These are phyloP conservation scores for Ustilago vetiveriae DNA, from an alignment of 1,284 basidiomycete species.

Conservation along the genomic window DNA sequence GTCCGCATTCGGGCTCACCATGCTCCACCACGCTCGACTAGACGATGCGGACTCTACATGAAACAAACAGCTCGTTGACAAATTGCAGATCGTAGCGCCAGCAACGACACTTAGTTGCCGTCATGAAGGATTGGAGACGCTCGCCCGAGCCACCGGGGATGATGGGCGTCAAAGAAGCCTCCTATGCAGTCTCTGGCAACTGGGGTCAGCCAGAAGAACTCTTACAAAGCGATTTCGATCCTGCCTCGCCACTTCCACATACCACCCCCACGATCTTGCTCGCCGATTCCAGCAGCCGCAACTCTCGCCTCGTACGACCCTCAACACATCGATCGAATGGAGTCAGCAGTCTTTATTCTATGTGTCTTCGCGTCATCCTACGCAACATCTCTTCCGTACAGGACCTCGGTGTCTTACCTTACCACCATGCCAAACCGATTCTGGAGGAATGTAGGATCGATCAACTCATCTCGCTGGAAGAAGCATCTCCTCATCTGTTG, in stretches of 20 bases:
- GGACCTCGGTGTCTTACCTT: slow-evolving; percentile 62
- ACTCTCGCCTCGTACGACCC: no score
- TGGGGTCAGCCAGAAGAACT: slow-evolving; percentile 48
- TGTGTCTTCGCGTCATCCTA: slow-evolving; percentile 52
- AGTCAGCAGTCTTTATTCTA: slow-evolving; percentile 21
- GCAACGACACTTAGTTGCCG: not conserved
- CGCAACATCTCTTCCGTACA: slow-evolving; percentile 54
- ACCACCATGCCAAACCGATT: slow-evolving; percentile 53
- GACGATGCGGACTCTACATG: not conserved
- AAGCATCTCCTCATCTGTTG: slow-evolving; percentile 55
- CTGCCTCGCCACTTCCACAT: slow-evolving; percentile 21
- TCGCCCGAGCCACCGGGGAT: slow-evolving; percentile 55
- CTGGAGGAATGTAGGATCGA: slow-evolving; percentile 57
- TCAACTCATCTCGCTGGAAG: slow-evolving; percentile 58
- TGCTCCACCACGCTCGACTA: not conserved
- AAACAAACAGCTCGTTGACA: not conserved
- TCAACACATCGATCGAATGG: not conserved
- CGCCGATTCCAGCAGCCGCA: not conserved
- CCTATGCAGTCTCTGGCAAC: slow-evolving; percentile 18
- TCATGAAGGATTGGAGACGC: slow-evolving; percentile 56
- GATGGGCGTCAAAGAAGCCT: slow-evolving; percentile 42
- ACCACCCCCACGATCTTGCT: slow-evolving; percentile 13
- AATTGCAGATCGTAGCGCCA: no score
- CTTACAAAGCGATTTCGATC: slow-evolving; percentile 15
- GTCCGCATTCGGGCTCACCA: not conserved